Conservation (phyloP, 495 filamentous ascomycete species). For the Hypoxylon fragiforme region DNA sequence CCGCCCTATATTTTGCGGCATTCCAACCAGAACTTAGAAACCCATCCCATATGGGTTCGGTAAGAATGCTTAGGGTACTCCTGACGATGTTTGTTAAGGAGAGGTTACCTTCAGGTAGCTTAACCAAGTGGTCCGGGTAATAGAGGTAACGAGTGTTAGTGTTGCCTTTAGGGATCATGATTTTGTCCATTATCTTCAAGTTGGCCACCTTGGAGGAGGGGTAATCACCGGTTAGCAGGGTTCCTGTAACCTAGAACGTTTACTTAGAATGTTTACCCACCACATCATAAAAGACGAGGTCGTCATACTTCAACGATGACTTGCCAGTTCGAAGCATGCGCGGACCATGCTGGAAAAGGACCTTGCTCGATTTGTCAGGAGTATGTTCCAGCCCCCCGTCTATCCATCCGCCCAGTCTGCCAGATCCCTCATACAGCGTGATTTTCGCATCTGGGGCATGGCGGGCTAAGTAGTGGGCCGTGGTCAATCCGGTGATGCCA, state of each 20-base stretch:
- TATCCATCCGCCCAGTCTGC: constrained; percentile 82
- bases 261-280: constrained; percentile 33
- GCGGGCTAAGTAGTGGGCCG: constrained; percentile 72
- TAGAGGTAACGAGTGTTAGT: constrained; percentile 79
- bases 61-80: constrained; percentile 42
- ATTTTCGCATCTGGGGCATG: constrained; percentile 55
- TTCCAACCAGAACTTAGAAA: too few species aligned
- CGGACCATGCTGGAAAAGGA: constrained; percentile 85
- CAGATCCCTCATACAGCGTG: constrained; percentile 75
- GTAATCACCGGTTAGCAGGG: constrained; percentile 1
- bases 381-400: constrained; percentile 67
- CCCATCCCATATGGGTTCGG: constrained; percentile 67
- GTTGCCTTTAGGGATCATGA: constrained; percentile 54
- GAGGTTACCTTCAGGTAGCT: constrained; percentile 56
- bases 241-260: not conserved
- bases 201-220: constrained; percentile 58
- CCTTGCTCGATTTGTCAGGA: constrained; percentile 49
- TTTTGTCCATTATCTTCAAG: constrained; percentile 62
- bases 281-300: constrained; percentile 49
- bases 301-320: constrained; percentile 38
- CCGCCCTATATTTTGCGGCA: too few species aligned
- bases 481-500: constrained; percentile 86
- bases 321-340: constrained; percentile 67
- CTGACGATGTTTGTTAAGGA: constrained; percentile 25
- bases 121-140: constrained; percentile 86